phyloP scores from a whole-genome alignment of 352 stramenopile genomes.

The Phytophthora cactorum region DNA sequence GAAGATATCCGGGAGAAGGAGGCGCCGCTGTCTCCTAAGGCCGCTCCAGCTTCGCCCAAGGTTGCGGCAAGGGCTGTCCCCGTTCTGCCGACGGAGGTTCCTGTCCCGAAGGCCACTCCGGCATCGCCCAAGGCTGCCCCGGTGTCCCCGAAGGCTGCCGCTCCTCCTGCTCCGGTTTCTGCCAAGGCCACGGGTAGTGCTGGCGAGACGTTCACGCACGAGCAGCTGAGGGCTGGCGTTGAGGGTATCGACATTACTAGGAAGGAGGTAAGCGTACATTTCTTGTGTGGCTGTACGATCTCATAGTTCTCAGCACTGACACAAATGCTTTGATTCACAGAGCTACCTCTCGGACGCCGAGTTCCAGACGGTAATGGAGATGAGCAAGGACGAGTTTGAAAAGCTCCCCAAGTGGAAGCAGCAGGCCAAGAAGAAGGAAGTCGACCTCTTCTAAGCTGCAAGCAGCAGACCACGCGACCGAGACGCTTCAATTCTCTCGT shows the following conservation, averaged over 20 bases:
- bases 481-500: constrained; percentile 4
- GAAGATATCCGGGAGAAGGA: constrained; percentile 48
- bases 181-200: constrained; percentile 38
- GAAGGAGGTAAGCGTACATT: constrained; percentile 60
- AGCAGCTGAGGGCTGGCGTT: constrained; percentile 73
- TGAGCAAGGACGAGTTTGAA: constrained; percentile 65
- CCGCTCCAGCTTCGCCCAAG: constrained; percentile 17
- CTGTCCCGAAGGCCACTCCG: constrained; percentile 10
- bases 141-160: constrained; percentile 14
- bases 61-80: constrained; percentile 18
- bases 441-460: constrained; percentile 80
- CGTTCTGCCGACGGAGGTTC: constrained; percentile 33
- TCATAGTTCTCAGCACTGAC: constrained; percentile 39
- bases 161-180: constrained; percentile 14
- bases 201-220: constrained; percentile 60
- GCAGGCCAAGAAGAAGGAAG: constrained; percentile 89
- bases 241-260: constrained; percentile 80
- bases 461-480: neutral
- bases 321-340: constrained; percentile 10
- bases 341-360: constrained; percentile 82
- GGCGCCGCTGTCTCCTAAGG: constrained; percentile 10
- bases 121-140: constrained; percentile 24
- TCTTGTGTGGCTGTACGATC: constrained; percentile 9
- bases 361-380: constrained; percentile 74
- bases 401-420: constrained; percentile 88